A percentile compares a stretch with the other conserved stretches of the same genome.
Evolutionary conservation across 1,284 basidiomycete genomes (phyloP).

Genomic region (Leccinum pallidistipes): DNA sequence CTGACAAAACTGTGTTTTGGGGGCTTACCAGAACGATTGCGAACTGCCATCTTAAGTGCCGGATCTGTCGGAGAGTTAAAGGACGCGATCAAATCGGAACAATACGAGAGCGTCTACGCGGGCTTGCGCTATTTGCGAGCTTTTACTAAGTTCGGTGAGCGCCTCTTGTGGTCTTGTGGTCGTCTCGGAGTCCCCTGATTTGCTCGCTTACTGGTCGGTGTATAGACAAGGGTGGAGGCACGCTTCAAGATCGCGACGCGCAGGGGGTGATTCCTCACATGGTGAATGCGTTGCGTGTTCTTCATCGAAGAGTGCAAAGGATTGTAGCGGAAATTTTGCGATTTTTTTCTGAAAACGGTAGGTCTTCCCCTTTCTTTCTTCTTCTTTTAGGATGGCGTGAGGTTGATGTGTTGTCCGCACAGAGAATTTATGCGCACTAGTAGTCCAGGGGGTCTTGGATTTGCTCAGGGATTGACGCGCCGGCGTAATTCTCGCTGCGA

Average conservation of each 20-base stretch:
- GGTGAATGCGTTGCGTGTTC: constrained; percentile 18
- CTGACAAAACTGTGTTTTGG: neutral
- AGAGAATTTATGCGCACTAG: neutral
- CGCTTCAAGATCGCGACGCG: neutral
- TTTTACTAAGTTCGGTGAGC: constrained; percentile 18
- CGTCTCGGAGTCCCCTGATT: neutral
- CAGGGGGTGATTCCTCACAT: constrained; percentile 15
- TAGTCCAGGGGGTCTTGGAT: constrained; percentile 16
- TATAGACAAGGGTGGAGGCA: neutral
- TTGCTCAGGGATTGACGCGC: constrained; percentile 22
- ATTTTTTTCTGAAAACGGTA: constrained; percentile 15
- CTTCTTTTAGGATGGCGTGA: neutral
- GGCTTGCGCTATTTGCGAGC: constrained; percentile 27
- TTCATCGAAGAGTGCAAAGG: constrained; percentile 19
- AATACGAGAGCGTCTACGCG: constrained; percentile 13
- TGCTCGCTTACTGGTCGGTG: neutral
- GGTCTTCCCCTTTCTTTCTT: neutral
- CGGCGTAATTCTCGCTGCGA: constrained; percentile 19
- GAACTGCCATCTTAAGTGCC: constrained; percentile 15
- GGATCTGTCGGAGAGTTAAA: constrained; percentile 14
- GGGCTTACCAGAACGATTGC: constrained; percentile 13
- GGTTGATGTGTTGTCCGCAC: neutral
- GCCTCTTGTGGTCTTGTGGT: neutral
- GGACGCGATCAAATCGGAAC: constrained; percentile 16
- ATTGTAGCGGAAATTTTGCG: constrained; percentile 2